Percentiles rank a stretch among this genome's conserved stretches.
Evolutionary conservation across 306 rosid species (phyloP).

Genomic region (Lablab purpureus): DNA sequence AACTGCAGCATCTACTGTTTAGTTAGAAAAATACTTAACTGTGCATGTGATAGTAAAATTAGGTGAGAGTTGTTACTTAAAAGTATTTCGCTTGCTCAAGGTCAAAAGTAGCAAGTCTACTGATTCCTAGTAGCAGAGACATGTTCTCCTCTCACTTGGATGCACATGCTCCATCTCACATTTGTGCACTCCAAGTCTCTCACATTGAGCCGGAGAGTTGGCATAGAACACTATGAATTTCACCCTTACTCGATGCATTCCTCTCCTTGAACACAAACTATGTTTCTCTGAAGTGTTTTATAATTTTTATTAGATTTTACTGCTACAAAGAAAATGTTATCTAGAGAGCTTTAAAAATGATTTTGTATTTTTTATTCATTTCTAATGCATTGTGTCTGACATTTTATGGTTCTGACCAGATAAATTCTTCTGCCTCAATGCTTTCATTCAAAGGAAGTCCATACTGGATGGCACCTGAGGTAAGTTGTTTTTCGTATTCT

Average conservation of each 20-base stretch:
- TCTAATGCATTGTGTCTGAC: slow-evolving; percentile 33
- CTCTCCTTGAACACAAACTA: not conserved
- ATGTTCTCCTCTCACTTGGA: slow-evolving; percentile 7
- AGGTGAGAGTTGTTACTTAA: slow-evolving; percentile 27
- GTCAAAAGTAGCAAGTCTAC: slow-evolving; percentile 36
- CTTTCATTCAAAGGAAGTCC: slow-evolving; percentile 99
- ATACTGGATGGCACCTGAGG: slow-evolving; percentile 99
- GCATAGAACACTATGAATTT: slow-evolving; percentile 10
- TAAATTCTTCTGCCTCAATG: slow-evolving; percentile 76
- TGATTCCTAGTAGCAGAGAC: slow-evolving; percentile 22
- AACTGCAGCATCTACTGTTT: slow-evolving; percentile 35
- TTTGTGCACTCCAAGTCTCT: not conserved
- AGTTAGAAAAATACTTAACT: slow-evolving; percentile 26
- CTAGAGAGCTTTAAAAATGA: slow-evolving; percentile 7
- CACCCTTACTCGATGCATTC: not conserved
- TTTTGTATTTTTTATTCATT: slow-evolving; percentile 21
- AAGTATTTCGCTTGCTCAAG: slow-evolving; percentile 38
- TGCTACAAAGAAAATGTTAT: slow-evolving; percentile 21
- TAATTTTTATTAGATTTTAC: slow-evolving; percentile 25
- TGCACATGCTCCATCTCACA: slow-evolving; percentile 16
- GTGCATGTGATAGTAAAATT: slow-evolving; percentile 35
- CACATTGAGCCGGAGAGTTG: slow-evolving; percentile 17
- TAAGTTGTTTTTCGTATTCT: slow-evolving; percentile 36
- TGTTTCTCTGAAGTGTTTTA: slow-evolving; percentile 23
- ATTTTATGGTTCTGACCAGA: slow-evolving; percentile 60